phyloP scores from a whole-genome alignment of 2,329 filamentous ascomycete genomes.

The Pleoardoris graminearum region DNA sequence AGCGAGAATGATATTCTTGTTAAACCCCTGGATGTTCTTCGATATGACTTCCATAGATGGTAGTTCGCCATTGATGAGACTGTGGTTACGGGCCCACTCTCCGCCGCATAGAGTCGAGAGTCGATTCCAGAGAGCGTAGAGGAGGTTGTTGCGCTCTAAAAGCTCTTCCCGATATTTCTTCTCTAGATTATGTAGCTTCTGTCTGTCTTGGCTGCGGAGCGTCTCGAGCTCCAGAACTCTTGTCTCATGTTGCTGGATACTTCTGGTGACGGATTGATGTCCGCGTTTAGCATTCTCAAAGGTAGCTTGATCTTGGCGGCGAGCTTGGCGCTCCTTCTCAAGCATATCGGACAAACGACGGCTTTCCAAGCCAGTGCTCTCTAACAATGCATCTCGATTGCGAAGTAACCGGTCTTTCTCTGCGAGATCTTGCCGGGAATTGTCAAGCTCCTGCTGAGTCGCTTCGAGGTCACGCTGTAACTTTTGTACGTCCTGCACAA shows the following conservation, averaged over 20 bases:
- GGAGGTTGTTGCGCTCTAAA: conserved; percentile 82
- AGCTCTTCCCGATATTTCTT: conserved; percentile 83
- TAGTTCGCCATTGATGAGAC: conserved; percentile 83
- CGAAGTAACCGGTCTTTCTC: conserved; percentile 91
- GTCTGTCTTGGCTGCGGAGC: conserved; percentile 75
- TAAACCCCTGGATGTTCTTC: conserved; percentile 84
- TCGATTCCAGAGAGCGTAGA: conserved; percentile 87
- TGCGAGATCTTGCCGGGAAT: conserved; percentile 73
- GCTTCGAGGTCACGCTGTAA: conserved; percentile 86
- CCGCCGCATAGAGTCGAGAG: conserved; percentile 82
- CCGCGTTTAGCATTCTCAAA: conserved; percentile 88
- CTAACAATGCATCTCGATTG: conserved; percentile 83
- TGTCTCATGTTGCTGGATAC: conserved; percentile 80
- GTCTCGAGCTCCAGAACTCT: conserved; percentile 85
- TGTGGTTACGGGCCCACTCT: conserved; percentile 90
- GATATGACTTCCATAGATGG: conserved; percentile 84
- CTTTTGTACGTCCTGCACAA: conserved; percentile 73
- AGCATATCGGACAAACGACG: conserved; percentile 83
- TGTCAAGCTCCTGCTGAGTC: conserved; percentile 79
- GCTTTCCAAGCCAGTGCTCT: conserved; percentile 84
- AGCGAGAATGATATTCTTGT: conserved; percentile 83
- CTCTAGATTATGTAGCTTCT: conserved; percentile 75
- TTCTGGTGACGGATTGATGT: conserved; percentile 83
- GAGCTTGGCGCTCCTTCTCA: conserved; percentile 84
- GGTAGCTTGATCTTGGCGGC: conserved; percentile 82